Percentiles rank a stretch among this genome's conserved stretches.
phyloP scores from a whole-genome alignment of 371 early-diverging fungal species.

The Syncephalastrum racemosum region DNA sequence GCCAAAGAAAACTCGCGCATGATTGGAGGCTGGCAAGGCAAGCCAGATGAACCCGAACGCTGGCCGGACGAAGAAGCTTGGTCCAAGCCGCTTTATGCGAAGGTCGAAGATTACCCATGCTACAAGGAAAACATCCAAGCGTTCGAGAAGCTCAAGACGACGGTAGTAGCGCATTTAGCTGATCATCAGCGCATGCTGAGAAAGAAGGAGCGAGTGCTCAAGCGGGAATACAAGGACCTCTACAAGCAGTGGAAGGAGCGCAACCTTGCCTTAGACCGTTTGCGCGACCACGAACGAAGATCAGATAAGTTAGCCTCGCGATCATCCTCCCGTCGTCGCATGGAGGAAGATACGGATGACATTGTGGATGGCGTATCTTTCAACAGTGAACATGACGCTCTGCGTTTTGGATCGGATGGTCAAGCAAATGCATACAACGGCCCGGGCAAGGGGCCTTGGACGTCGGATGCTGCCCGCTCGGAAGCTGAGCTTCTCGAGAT shows the following conservation, averaged over 20 bases:
- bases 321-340: conserved; percentile 30
- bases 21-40: conserved; percentile 40
- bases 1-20: conserved; percentile 53
- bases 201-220: conserved; percentile 35
- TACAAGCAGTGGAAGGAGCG: conserved; percentile 44
- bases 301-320: conserved; percentile 33
- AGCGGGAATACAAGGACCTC: conserved; percentile 35
- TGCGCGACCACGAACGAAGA: conserved; percentile 40
- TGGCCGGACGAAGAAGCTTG: conserved; percentile 46
- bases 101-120: conserved; percentile 63
- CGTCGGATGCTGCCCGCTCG: conserved; percentile 79
- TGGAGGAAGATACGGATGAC: conserved; percentile 50
- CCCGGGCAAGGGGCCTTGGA: conserved; percentile 46
- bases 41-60: conserved; percentile 25
- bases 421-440: conserved; percentile 28
- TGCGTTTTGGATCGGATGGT: conserved; percentile 41
- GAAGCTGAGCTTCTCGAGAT: conserved; percentile 81
- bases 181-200: conserved; percentile 18
- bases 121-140: conserved; percentile 48
- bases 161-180: conserved; percentile 23
- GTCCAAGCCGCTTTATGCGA: conserved; percentile 37
- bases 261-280: conserved; percentile 38
- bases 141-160: conserved; percentile 25
- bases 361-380: conserved; percentile 45
- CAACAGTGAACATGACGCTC: conserved; percentile 42